These are phyloP conservation scores for Chloris gayana DNA, from an alignment of 176 grass and related monocot genomes.

Conservation along the genomic window DNA sequence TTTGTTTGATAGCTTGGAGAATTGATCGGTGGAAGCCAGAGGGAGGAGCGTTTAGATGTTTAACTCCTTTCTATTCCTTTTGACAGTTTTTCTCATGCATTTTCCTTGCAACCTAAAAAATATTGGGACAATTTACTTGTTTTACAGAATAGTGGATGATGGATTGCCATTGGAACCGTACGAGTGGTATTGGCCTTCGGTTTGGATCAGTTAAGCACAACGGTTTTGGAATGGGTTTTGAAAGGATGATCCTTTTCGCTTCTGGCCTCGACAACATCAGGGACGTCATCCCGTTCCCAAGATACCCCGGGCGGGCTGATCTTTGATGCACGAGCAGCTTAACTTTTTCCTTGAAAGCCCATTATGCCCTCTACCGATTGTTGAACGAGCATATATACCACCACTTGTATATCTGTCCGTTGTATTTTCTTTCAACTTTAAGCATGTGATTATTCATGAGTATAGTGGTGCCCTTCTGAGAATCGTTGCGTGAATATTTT, in stretches of 20 bases:
- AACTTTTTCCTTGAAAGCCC: no score
- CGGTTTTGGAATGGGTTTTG: slow-evolving; percentile 80
- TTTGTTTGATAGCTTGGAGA: slow-evolving; percentile 63
- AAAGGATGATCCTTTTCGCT: slow-evolving; percentile 86
- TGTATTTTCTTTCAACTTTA: no score
- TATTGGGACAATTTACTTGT: no score
- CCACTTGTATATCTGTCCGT: no score
- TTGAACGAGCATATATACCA: no score
- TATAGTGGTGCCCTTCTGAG: no score
- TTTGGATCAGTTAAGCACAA: slow-evolving; percentile 79
- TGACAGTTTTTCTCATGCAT: no score
- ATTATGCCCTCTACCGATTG: no score
- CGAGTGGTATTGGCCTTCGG: slow-evolving; percentile 81
- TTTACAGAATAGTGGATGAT: slow-evolving; percentile 55
- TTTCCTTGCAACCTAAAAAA: no score
- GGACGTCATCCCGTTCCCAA: slow-evolving; percentile 83
- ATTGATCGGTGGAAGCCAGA: slow-evolving; percentile 93
- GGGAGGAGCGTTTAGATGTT: slow-evolving; percentile 78
- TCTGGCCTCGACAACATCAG: slow-evolving; percentile 82
- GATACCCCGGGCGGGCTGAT: slow-evolving; percentile 75
- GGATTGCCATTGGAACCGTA: slow-evolving; percentile 74
- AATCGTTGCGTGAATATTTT: no score
- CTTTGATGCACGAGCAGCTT: slow-evolving; percentile 36
- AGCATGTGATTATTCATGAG: no score
- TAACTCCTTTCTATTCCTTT: no score